phyloP scores from a whole-genome alignment of 148 eudicot genomes.

The Polygonum maritimum region DNA sequence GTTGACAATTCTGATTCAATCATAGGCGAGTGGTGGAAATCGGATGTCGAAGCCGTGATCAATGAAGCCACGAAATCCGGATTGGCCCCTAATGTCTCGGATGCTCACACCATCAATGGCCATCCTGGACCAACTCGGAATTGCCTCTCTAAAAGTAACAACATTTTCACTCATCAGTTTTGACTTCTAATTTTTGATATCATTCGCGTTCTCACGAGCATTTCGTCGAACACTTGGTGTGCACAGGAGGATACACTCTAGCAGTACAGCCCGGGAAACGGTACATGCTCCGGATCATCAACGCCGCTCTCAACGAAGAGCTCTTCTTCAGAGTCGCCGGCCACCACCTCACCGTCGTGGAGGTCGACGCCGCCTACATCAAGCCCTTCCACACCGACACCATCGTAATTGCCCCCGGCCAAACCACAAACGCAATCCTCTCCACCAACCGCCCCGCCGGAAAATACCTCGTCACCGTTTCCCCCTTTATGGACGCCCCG shows the following conservation, averaged over 20 bases:
- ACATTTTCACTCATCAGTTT: not conserved
- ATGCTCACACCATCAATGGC: conserved; percentile 50
- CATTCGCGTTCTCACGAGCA: not conserved
- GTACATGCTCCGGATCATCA: conserved; percentile 39
- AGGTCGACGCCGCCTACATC: conserved; percentile 48
- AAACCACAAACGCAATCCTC: conserved; percentile 49
- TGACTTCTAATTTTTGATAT: not conserved
- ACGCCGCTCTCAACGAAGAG: conserved; percentile 49
- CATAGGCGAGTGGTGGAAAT: conserved; percentile 56
- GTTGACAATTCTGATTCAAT: not conserved
- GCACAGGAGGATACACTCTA: conserved; percentile 22
- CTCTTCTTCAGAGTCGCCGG: conserved; percentile 39
- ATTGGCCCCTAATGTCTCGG: conserved; percentile 37
- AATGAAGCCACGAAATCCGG: conserved; percentile 31
- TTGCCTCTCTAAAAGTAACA: conserved; percentile 26
- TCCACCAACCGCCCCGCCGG: conserved; percentile 25
- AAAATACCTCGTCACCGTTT: conserved; percentile 34
- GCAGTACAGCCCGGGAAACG: conserved; percentile 29
- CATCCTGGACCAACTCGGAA: conserved; percentile 26
- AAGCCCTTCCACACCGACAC: conserved; percentile 40
- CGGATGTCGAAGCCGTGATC: conserved; percentile 45
- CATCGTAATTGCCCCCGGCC: conserved; percentile 45
- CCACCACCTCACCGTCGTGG: conserved; percentile 44
- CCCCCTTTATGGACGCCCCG: conserved; percentile 56
- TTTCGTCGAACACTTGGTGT: not conserved